Base-by-base conservation (phyloP, 768 basidiomycete species). In the Coprinopsis cinerea region DNA sequence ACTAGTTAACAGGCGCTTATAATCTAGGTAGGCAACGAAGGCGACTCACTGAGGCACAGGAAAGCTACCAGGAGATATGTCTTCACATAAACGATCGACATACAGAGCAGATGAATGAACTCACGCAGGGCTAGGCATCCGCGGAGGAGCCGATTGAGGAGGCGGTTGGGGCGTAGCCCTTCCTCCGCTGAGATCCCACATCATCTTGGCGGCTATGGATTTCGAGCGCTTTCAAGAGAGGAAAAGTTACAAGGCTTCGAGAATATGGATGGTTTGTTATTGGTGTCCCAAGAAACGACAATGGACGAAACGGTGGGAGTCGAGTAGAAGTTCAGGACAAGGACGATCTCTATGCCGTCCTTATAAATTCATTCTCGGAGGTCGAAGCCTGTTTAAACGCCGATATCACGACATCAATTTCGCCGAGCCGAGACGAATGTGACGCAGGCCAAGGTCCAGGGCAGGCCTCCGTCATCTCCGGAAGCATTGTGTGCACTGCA, bases 191-290 rank as follows among this genome's bases (percentile, higher is more conserved):
- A 65, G 60, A 60, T 70, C 67, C 71, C 71, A 72, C 72, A 72
- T 72, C 70, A 69, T 72, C 52, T 64, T 66, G 59, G 7, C 44
- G n/a, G n/a, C n/a, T n/a, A n/a, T n/a, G n/a, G n/a, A n/a, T n/a
- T n/a, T n/a, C n/a, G n/a, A n/a, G n/a, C n/a, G n/a, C n/a, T n/a
- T n/a, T n/a, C n/a, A n/a, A n/a, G n/a, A n/a, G n/a, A n/a, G n/a
- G n/a, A n/a, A n/a, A n/a, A n/a, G n/a, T n/a, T n/a, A n/a, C n/a
- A n/a, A n/a, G n/a, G n/a, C n/a, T n/a, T n/a, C n/a, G n/a, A n/a
- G n/a, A n/a, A n/a, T n/a, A n/a, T n/a, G n/a, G n/a, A n/a, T n/a
- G n/a, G n/a, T n/a, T n/a, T n/a, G n/a, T n/a, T n/a, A n/a, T n/a
- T n/a, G n/a, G n/a, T n/a, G n/a, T n/a, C n/a, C n/a, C n/a, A n/a